phyloP scores from a whole-genome alignment of 768 basidiomycete genomes.

The Austroboletus festivus region DNA sequence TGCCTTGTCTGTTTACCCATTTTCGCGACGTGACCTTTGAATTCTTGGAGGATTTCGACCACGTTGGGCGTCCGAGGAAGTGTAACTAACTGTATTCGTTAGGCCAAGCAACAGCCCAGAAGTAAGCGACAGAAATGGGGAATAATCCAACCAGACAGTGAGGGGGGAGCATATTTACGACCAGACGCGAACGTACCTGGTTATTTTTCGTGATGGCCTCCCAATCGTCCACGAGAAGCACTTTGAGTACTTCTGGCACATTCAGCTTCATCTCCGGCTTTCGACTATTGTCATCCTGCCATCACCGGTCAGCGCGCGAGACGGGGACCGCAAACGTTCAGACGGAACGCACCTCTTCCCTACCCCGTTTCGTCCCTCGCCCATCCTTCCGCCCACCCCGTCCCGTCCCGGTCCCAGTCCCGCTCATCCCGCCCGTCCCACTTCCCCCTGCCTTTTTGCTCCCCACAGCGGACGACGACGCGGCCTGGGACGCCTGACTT shows the following conservation, averaged over 20 bases:
- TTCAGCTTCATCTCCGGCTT: slow-evolving; percentile 88
- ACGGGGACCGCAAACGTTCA: not conserved
- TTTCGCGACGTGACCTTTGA: slow-evolving; percentile 58
- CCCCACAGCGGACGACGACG: slow-evolving; percentile 34
- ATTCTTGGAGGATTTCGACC: slow-evolving; percentile 71
- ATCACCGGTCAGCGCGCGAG: not conserved
- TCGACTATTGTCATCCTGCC: slow-evolving; percentile 69
- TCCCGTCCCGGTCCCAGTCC: slow-evolving; percentile 24
- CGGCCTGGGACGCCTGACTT: slow-evolving; percentile 41
- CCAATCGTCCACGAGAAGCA: slow-evolving; percentile 94
- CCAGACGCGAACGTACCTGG: slow-evolving; percentile 49
- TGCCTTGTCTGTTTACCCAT: slow-evolving; percentile 48
- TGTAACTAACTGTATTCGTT: slow-evolving; percentile 64
- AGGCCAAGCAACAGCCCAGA: not conserved
- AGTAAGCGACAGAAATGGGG: not conserved
- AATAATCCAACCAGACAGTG: not conserved
- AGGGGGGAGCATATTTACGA: not conserved
- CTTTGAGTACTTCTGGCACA: slow-evolving; percentile 88
- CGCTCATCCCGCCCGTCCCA: slow-evolving; percentile 26
- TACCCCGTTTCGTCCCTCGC: slow-evolving; percentile 62
- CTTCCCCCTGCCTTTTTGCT: slow-evolving; percentile 21
- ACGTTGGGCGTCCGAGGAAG: slow-evolving; percentile 82
- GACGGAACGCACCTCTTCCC: slow-evolving; percentile 63
- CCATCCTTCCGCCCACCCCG: slow-evolving; percentile 54
- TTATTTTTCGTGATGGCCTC: slow-evolving; percentile 94